phyloP scores from a whole-genome alignment of 2,329 filamentous ascomycete species.

The Pleurostoma richardsiae region DNA sequence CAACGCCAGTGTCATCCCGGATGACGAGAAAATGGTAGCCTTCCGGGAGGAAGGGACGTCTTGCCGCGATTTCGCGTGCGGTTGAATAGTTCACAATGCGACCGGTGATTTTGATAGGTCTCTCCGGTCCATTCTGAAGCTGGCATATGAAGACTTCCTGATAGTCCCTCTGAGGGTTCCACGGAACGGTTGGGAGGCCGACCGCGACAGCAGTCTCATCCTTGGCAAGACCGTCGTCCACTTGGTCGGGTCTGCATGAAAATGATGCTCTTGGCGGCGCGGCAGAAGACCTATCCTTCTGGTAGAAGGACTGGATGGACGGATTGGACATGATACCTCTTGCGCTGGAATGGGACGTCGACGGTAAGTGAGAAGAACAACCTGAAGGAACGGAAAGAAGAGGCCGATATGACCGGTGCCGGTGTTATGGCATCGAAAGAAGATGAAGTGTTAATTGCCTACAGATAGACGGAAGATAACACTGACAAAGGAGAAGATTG shows the following conservation, averaged over 20 bases:
- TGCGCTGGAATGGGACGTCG: background rate
- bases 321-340: constrained; percentile 12
- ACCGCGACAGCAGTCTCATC: constrained; percentile 23
- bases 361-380: too few species aligned
- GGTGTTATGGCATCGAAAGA: too few species aligned
- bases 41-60: constrained; percentile 33
- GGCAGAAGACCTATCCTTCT: constrained; percentile 14
- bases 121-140: constrained; percentile 40
- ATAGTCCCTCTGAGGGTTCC: constrained; percentile 39
- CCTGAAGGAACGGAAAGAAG: too few species aligned
- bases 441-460: too few species aligned
- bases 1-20: constrained; percentile 48
- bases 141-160: constrained; percentile 39
- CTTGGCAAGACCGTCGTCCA: constrained; percentile 49
- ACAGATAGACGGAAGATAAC: too few species aligned
- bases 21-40: constrained; percentile 49
- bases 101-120: constrained; percentile 44
- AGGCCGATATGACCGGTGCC: too few species aligned
- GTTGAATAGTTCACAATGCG: constrained; percentile 51
- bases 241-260: constrained; percentile 19
- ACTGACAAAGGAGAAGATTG: too few species aligned
- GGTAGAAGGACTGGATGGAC: constrained; percentile 29
- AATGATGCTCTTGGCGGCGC: constrained; percentile 6
- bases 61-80: constrained; percentile 31
- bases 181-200: constrained; percentile 28